Conservation (phyloP, 1,139 yeast species). For the Geotrichum fermentans region DNA sequence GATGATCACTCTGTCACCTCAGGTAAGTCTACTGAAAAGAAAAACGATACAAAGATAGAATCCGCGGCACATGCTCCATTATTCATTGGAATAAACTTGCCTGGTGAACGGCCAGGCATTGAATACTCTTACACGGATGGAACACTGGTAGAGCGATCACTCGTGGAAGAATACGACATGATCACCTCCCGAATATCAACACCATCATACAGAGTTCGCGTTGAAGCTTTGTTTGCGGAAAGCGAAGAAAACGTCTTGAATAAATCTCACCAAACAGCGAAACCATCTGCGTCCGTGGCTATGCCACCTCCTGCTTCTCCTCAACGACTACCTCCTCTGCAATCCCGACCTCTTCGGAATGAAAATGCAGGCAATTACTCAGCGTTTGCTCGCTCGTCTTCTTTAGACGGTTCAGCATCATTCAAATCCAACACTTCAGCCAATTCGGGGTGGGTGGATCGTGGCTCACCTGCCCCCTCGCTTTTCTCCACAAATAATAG, state of each 20-base stretch:
- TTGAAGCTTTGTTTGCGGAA: conserved; percentile 30
- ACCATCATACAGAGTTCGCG: conserved; percentile 31
- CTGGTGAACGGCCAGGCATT: conserved; percentile 34
- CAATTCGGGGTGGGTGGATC: conserved; percentile 10
- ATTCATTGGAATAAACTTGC: conserved; percentile 38
- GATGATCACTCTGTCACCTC: not conserved
- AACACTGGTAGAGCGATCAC: conserved; percentile 26
- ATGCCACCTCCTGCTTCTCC: conserved; percentile 14
- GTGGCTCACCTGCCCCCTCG: conserved; percentile 18
- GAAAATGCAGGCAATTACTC: conserved; percentile 9
- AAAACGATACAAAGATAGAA: not conserved
- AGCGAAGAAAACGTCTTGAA: conserved; percentile 18
- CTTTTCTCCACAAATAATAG: conserved; percentile 6
- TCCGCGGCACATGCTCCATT: conserved; percentile 20
- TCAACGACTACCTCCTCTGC: conserved; percentile 9
- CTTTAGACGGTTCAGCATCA: conserved; percentile 16
- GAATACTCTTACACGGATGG: conserved; percentile 33
- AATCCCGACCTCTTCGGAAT: conserved; percentile 13
- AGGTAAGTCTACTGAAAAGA: too few species aligned
- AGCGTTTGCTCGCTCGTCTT: conserved; percentile 11
- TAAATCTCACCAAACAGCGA: conserved; percentile 3
- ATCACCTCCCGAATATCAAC: conserved; percentile 38
- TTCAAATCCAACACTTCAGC: conserved; percentile 11
- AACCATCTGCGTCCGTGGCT: not conserved
- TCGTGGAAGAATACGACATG: conserved; percentile 37